Conservation (phyloP, 345 rosid species). For the Salix arbutifolia region DNA sequence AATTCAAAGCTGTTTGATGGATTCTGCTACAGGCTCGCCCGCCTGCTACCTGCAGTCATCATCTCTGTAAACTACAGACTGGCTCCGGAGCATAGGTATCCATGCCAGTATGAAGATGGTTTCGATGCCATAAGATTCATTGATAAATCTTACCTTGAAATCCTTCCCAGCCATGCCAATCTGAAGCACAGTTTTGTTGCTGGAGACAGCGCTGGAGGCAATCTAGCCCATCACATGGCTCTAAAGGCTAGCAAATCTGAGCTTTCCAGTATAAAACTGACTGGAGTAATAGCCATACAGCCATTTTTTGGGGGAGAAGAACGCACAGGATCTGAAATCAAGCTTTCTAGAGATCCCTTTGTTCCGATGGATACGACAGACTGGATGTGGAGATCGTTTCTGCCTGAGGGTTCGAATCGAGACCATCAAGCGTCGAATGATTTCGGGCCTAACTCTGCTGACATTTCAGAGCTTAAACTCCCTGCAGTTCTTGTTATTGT, state of each 20-base stretch:
- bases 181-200: slow-evolving; percentile 5
- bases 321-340: slow-evolving; percentile 10
- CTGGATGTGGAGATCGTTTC: slow-evolving; percentile 15
- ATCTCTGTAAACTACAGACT: slow-evolving; percentile 37
- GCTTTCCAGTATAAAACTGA: background rate
- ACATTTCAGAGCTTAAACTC: background rate
- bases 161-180: background rate
- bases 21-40: slow-evolving; percentile 18
- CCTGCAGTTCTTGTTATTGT: slow-evolving; percentile 5
- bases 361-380: background rate
- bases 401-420: slow-evolving; percentile 10
- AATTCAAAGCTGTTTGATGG: slow-evolving; percentile 19
- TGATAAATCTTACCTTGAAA: background rate
- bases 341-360: background rate
- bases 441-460: slow-evolving; percentile 5
- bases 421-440: slow-evolving; percentile 16
- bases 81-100: slow-evolving; percentile 32
- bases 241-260: background rate
- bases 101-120: slow-evolving; percentile 31
- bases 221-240: slow-evolving; percentile 11
- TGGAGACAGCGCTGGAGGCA: slow-evolving; percentile 20
- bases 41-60: slow-evolving; percentile 15
- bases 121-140: slow-evolving; percentile 15
- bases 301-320: slow-evolving; percentile 22
- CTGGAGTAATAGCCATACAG: slow-evolving; percentile 6